phyloP scores from a whole-genome alignment of 75 land plant species.

The Pinus taeda region DNA sequence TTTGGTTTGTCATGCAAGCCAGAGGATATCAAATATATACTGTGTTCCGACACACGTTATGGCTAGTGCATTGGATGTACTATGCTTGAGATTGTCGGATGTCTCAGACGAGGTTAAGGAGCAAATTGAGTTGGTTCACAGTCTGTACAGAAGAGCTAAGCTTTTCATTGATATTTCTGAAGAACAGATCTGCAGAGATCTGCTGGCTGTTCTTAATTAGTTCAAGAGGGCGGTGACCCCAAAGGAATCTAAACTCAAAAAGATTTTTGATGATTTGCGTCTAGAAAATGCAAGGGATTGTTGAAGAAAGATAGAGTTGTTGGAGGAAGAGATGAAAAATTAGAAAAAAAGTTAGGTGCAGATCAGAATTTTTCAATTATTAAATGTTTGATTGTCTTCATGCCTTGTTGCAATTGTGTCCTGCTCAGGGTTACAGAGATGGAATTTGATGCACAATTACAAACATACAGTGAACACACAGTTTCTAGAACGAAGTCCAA shows the following conservation, averaged over 20 bases:
- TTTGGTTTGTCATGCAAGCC: conserved; percentile 55
- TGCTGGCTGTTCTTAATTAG: conserved; percentile 27
- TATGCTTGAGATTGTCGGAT: conserved; percentile 47
- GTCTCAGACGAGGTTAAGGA: conserved; percentile 51
- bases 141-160: conserved; percentile 46
- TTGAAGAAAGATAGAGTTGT: conserved; percentile 45
- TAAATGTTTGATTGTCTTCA: conserved; percentile 43
- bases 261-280: conserved; percentile 43
- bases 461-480: neutral
- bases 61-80: conserved; percentile 56
- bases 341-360: conserved; percentile 3
- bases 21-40: conserved; percentile 34
- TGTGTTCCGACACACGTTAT: conserved; percentile 28
- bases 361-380: conserved; percentile 20
- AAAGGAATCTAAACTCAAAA: conserved; percentile 17
- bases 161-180: conserved; percentile 41
- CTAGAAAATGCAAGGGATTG: conserved; percentile 58
- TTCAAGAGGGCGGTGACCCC: conserved; percentile 48
- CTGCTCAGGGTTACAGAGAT: conserved; percentile 26
- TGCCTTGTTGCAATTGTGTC: conserved; percentile 55
- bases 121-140: conserved; percentile 46
- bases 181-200: conserved; percentile 18
- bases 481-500: neutral
- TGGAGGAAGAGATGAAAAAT: conserved; percentile 41
- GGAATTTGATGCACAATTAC: neutral